These are phyloP conservation scores for Trametes pubescens DNA, from an alignment of 1,284 basidiomycete genomes.

Conservation along the genomic window DNA sequence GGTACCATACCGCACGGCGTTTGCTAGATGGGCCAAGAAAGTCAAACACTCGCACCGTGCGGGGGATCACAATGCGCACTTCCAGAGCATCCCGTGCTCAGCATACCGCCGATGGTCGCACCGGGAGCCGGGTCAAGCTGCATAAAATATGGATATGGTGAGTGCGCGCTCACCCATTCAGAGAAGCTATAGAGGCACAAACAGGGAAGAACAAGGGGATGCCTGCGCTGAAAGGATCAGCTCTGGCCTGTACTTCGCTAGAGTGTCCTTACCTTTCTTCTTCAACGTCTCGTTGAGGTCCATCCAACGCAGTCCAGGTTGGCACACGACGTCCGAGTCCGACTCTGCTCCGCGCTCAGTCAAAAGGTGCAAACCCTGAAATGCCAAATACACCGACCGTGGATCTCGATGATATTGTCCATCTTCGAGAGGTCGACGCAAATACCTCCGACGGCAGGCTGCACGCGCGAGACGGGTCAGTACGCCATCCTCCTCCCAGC, in stretches of 20 bases:
- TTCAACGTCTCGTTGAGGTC: slow-evolving; percentile 82
- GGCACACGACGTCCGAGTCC: slow-evolving; percentile 85
- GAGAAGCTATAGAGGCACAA: slow-evolving; percentile 33
- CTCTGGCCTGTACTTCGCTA: not conserved
- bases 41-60: no score
- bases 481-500: not conserved
- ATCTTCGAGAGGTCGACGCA: slow-evolving; percentile 83
- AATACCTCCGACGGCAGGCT: slow-evolving; percentile 42
- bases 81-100: slow-evolving; percentile 84
- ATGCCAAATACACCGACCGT: slow-evolving; percentile 56
- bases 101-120: slow-evolving; percentile 94
- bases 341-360: slow-evolving; percentile 54
- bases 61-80: slow-evolving; percentile 54
- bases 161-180: not conserved
- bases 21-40: slow-evolving; percentile 46
- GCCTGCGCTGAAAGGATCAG: slow-evolving; percentile 38
- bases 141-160: not conserved
- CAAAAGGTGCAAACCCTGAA: not conserved
- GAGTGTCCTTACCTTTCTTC: slow-evolving; percentile 56
- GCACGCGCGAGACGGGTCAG: not conserved
- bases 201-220: slow-evolving; percentile 92
- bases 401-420: slow-evolving; percentile 83
- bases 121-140: slow-evolving; percentile 81
- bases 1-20: slow-evolving; percentile 75
- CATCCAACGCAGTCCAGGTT: slow-evolving; percentile 89